Evolutionary conservation across 805 yeast genomes (phyloP), one percentile per base, ranked within the genome.

Genomic region (Komagataella pastoris): DNA sequence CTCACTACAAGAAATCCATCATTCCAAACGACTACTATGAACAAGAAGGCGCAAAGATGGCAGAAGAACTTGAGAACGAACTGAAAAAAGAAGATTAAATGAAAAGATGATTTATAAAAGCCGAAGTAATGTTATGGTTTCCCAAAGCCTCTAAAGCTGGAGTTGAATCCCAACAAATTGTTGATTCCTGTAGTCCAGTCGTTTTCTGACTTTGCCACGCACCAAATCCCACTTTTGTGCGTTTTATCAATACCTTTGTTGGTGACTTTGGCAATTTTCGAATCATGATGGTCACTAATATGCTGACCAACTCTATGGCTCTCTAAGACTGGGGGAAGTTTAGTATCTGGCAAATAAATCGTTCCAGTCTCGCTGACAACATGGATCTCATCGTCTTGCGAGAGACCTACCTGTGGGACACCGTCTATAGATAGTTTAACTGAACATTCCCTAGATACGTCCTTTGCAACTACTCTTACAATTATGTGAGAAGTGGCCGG

Each of bases 171-270:
- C 47, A 90, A 67, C 53, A 90, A 73, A 58, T 87, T 90, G 60
- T 90, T 91, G 52, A 91, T 81, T 40, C 95, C 96, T 53, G 77
- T 77, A 1, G 90, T 89, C 98, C 98, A 91, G 62, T 91, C 97
- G 56, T 85, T 83, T 55, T 83, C 88, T 6, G 83, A 75, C 54
- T 81, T 76, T 0, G 96, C 87, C 3, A 91, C 83, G 66, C 97
- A 90, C 82, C 93, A 89, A 14, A 90, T 81, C 1, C 96, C 96
- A 12, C 74, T 69, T 18, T 66, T 64, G 23, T 55, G 51, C 17
- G 49, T 51, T 7, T 36, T 24, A 47, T 50, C 54, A 17, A 21
- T 46, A n/a, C 10, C 23, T n/a, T 21, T 50, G 21, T 44, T 40
- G 23, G 47, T 44, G 21, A 50, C 12, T 55, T 43, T 47, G 50